A percentile compares a stretch with the other conserved stretches of the same genome.
phyloP scores from a whole-genome alignment of 306 rosid genomes.

The Erythrophleum fordii region DNA sequence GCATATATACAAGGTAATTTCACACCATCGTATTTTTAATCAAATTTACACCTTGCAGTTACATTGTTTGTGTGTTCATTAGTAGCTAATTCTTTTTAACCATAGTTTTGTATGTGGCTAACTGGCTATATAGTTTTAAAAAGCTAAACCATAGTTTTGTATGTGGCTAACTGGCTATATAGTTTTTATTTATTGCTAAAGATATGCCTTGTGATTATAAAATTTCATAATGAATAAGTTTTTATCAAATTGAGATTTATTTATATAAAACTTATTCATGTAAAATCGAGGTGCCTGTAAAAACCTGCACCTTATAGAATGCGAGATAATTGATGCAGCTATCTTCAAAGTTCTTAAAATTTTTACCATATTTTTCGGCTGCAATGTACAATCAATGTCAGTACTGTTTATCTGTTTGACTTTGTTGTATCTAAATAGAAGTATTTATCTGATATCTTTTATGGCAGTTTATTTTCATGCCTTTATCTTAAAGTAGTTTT shows the following conservation, averaged over 20 bases:
- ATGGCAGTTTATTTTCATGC: not conserved
- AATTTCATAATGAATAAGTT: too few relatives aligned
- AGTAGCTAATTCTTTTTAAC: not conserved
- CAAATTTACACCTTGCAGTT: not conserved
- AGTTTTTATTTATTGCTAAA: not conserved
- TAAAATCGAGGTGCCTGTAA: too few relatives aligned
- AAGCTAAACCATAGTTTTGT: not conserved
- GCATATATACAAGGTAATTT: constrained; percentile 4
- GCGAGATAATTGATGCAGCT: too few relatives aligned
- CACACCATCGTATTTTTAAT: not conserved
- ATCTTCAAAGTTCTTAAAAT: too few relatives aligned
- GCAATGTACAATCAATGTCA: too few relatives aligned
- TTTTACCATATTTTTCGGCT: too few relatives aligned
- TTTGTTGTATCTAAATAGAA: too few relatives aligned
- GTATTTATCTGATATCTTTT: too few relatives aligned
- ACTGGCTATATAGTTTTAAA: not conserved
- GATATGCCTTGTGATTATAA: not conserved
- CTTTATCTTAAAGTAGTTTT: not conserved
- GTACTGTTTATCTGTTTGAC: too few relatives aligned
- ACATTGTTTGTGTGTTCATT: not conserved
- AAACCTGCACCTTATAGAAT: too few relatives aligned
- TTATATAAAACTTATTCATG: too few relatives aligned
- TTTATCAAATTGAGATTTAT: too few relatives aligned
- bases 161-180: not conserved
- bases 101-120: not conserved